phyloP scores from a whole-genome alignment of 805 yeast species.

The Hanseniaspora guilliermondii region DNA sequence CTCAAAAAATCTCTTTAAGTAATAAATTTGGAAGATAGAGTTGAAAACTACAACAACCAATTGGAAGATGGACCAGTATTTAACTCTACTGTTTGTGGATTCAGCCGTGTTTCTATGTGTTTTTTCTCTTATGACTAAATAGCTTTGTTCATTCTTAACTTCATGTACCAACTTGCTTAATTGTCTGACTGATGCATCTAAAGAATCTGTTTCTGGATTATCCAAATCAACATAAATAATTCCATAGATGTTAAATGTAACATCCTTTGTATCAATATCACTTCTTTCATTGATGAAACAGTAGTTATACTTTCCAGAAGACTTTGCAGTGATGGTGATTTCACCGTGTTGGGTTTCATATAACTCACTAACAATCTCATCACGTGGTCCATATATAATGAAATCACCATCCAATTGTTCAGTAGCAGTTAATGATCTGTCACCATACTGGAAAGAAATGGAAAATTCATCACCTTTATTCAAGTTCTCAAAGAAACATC shows the following conservation, averaged over 20 bases:
- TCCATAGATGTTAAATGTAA: conserved; percentile 90
- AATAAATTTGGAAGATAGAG: conserved; percentile 85
- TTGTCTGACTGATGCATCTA: conserved; percentile 73
- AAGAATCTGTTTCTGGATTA: conserved; percentile 60
- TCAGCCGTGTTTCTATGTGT: conserved; percentile 98
- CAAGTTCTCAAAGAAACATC: conserved; percentile 77
- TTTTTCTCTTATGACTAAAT: conserved; percentile 90
- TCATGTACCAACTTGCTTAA: conserved; percentile 67
- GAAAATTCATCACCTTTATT: conserved; percentile 76
- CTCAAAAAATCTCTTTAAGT: conserved; percentile 88
- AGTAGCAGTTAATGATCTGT: conserved; percentile 61
- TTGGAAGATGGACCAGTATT: conserved; percentile 96
- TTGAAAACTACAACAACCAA: conserved; percentile 71
- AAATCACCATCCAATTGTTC: conserved; percentile 61
- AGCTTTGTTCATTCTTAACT: conserved; percentile 81
- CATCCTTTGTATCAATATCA: conserved; percentile 66
- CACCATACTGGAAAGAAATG: conserved; percentile 85
- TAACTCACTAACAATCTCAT: conserved; percentile 36
- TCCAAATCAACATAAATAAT: conserved; percentile 73
- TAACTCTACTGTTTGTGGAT: conserved; percentile 89
- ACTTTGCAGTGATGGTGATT: conserved; percentile 49
- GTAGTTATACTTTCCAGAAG: conserved; percentile 65
- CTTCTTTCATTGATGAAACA: conserved; percentile 85
- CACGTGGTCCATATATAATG: conserved; percentile 37
- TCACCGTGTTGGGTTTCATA: conserved; percentile 70